Percentiles rank a stretch among this genome's conserved stretches.
These are phyloP conservation scores for Mycogone perniciosa DNA, from an alignment of 2,329 filamentous ascomycete species.

Conservation along the genomic window DNA sequence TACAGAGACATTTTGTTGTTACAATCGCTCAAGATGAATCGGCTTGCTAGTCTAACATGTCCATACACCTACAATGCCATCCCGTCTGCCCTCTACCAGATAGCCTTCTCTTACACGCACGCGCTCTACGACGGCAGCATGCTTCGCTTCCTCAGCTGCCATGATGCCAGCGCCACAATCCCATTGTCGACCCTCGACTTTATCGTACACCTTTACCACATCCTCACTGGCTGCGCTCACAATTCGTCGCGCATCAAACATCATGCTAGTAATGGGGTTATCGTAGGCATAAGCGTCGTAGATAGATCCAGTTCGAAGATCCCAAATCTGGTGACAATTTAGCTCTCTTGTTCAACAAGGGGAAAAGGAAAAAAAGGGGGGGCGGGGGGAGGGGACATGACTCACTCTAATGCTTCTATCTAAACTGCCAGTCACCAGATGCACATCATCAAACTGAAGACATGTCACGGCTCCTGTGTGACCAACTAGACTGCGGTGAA, in stretches of 20 bases:
- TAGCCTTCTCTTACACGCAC: constrained; percentile 93
- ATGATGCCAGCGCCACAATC: constrained; percentile 81
- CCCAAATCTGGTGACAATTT: constrained; percentile 74
- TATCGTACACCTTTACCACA: constrained; percentile 97
- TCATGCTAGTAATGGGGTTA: constrained; percentile 86
- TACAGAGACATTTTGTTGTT: neutral
- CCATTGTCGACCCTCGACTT: constrained; percentile 93
- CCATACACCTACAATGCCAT: constrained; percentile 89
- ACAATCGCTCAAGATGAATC: constrained; percentile 6
- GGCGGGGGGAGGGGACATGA: too few species aligned
- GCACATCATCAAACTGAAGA: constrained; percentile 92
- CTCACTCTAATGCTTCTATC: constrained; percentile 92
- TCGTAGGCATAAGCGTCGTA: constrained; percentile 96
- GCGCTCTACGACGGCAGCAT: constrained; percentile 66
- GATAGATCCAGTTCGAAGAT: constrained; percentile 91
- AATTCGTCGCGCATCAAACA: constrained; percentile 89
- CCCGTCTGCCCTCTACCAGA: constrained; percentile 79
- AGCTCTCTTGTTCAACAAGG: neutral
- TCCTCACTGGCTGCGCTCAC: constrained; percentile 85
- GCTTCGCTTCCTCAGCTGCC: constrained; percentile 59
- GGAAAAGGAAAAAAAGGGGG: neutral
- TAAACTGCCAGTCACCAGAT: constrained; percentile 85
- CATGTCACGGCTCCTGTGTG: constrained; percentile 93
- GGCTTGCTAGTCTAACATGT: constrained; percentile 47
- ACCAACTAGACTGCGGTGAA: constrained; percentile 91